Percentiles rank a stretch among this genome's conserved stretches.
Conservation (phyloP, 1,284 basidiomycete species). For the Vanrija sp. region DNA sequence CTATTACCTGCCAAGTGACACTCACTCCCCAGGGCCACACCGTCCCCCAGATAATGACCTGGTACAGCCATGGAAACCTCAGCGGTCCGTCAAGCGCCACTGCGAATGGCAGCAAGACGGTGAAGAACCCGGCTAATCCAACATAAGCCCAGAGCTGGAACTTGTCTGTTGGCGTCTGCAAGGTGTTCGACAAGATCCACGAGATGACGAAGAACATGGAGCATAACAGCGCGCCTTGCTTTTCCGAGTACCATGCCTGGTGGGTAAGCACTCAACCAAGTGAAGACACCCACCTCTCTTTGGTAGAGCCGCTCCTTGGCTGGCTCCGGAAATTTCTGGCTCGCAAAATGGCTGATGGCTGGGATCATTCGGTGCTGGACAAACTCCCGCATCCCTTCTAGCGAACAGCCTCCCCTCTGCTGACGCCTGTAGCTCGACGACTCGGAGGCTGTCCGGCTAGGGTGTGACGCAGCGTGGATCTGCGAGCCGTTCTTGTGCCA, state of each 20-base stretch:
- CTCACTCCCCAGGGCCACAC: slow-evolving; percentile 1
- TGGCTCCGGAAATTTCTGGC: slow-evolving; percentile 36
- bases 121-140: slow-evolving; percentile 30
- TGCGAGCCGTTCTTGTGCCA: slow-evolving; percentile 23
- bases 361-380: slow-evolving; percentile 14
- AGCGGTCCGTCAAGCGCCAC: slow-evolving; percentile 27
- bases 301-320: slow-evolving; percentile 40
- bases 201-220: slow-evolving; percentile 36
- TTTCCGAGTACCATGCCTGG: slow-evolving; percentile 38
- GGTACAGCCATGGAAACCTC: slow-evolving; percentile 1
- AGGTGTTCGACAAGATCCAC: slow-evolving; percentile 33
- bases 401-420: background rate
- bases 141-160: slow-evolving; percentile 34
- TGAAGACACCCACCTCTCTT: slow-evolving; percentile 33
- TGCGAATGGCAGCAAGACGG: slow-evolving; percentile 31
- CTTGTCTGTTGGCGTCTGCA: slow-evolving; percentile 19
- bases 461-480: no score
- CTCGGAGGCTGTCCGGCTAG: no score
- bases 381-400: slow-evolving; percentile 21
- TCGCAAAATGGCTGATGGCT: slow-evolving; percentile 34
- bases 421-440: no score
- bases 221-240: slow-evolving; percentile 33
- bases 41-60: background rate
- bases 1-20: no score
- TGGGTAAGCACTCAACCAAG: background rate